A percentile compares a stretch with the other conserved stretches of the same genome.
phyloP scores from a whole-genome alignment of 345 rosid species.

The Sonneratia caseolaris region DNA sequence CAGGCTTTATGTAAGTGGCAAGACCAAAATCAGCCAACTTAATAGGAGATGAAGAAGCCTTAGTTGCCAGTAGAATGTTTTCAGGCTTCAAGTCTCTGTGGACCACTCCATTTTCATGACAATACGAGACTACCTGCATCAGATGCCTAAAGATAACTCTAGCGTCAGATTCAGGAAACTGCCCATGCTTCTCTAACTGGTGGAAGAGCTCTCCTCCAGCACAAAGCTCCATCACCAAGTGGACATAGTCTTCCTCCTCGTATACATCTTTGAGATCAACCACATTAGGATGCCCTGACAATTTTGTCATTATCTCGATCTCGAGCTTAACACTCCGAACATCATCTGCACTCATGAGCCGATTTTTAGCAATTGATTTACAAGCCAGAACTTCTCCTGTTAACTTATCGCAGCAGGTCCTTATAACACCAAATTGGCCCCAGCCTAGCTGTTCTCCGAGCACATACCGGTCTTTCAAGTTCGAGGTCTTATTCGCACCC shows the following conservation, averaged over 20 bases:
- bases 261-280: constrained; percentile 67
- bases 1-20: constrained; percentile 53
- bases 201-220: constrained; percentile 68
- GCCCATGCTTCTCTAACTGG: constrained; percentile 44
- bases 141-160: constrained; percentile 48
- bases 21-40: constrained; percentile 72
- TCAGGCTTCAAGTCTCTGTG: constrained; percentile 69
- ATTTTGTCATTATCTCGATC: constrained; percentile 56
- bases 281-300: constrained; percentile 65
- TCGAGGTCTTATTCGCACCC: constrained; percentile 34
- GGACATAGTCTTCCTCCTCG: constrained; percentile 53
- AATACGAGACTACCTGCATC: constrained; percentile 50
- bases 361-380: constrained; percentile 54
- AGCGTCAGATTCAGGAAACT: constrained; percentile 46
- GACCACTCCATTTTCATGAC: constrained; percentile 57
- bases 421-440: constrained; percentile 65
- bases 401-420: constrained; percentile 47
- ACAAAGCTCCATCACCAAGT: constrained; percentile 68
- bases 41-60: constrained; percentile 43
- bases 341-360: constrained; percentile 45
- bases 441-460: constrained; percentile 53
- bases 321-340: constrained; percentile 50
- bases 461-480: constrained; percentile 36
- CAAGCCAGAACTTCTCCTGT: constrained; percentile 53
- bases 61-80: constrained; percentile 54